phyloP scores from a whole-genome alignment of 1,284 basidiomycete species.

The Leccinum griseonigrum region DNA sequence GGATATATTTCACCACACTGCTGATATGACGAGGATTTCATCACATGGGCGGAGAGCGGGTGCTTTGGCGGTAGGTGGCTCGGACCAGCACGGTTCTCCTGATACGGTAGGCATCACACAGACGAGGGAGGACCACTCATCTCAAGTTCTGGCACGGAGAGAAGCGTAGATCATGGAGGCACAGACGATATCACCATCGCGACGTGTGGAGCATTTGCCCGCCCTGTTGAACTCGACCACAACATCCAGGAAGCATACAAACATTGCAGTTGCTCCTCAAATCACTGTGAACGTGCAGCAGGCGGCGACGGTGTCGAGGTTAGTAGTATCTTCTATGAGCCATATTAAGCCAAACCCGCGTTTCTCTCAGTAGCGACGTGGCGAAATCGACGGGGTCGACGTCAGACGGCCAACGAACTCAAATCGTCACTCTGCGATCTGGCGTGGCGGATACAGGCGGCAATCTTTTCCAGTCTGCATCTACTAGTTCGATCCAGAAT shows the following conservation, averaged over 20 bases:
- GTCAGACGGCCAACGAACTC: not conserved
- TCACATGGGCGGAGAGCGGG: not conserved
- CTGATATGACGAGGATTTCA: conserved; percentile 3
- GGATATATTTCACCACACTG: not conserved
- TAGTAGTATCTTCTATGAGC: not conserved
- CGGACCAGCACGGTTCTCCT: not conserved
- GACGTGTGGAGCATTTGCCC: not conserved
- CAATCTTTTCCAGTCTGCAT: not conserved
- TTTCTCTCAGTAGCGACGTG: conserved; percentile 1
- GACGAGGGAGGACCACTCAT: not conserved
- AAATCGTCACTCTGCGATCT: not conserved
- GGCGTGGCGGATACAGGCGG: not conserved
- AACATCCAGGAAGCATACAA: not conserved
- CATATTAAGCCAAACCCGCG: not conserved
- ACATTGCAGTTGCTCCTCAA: conserved; percentile 1
- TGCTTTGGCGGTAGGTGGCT: not conserved
- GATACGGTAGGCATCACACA: not conserved
- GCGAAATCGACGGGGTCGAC: not conserved
- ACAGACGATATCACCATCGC: not conserved
- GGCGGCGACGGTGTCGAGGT: conserved; percentile 1
- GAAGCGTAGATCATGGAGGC: not conserved
- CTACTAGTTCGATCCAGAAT: not conserved
- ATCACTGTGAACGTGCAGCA: not conserved
- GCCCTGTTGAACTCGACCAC: not conserved
- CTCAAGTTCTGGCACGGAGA: not conserved